Evolutionary conservation across 768 basidiomycete genomes (phyloP), one percentile per base, ranked within the genome.

Genomic region (Rhizopogon vulgaris): DNA sequence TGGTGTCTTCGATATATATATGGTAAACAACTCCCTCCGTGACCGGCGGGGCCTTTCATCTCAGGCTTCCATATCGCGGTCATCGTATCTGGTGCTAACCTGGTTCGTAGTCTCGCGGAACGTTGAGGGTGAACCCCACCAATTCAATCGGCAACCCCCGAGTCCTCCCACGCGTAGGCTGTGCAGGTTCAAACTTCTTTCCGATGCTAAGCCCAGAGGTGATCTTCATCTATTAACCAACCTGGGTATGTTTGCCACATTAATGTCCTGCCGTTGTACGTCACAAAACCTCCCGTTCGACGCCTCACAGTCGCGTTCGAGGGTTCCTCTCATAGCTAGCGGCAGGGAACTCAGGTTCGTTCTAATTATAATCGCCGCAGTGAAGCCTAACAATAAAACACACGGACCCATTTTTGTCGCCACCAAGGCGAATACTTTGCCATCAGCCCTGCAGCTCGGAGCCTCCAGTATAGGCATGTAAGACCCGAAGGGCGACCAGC

Each of bases 211-310:
- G 42, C 40, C 49, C 28, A 30, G 28, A 30, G 27, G 32, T 45
- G 41, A 51, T 51, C 42, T 46, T 51, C 49, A 48, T 47, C n/a
- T 45, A 24, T 48, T 56, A 74, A 72, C 45, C 18, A 32, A 36
- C 71, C 72, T 17, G 51, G 77, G 41, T 78, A 75, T 62, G 64
- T 76, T 22, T 71, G 77, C 48, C 68, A 57, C 61, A 41, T 50
- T 60, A 11, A 52, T 45, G 15, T 37, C 43, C 43, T 32, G 17
- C 43, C 9, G 27, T 22, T 25, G 50, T 53, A 53, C 38, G 42
- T 48, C 46, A 42, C 2, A 2, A 17, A 4, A 14, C 32, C 38
- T 30, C 48, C 18, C 28, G 14, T 50, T 30, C 38, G 18, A 42
- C 49, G 49, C 41, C 22, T 41, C 41, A 3, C 7, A 32, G 17